Evolutionary conservation across 192 early-diverging fungal species (phyloP), one percentile per base, ranked within the genome.

Genomic region (Obelidium mucronatum): DNA sequence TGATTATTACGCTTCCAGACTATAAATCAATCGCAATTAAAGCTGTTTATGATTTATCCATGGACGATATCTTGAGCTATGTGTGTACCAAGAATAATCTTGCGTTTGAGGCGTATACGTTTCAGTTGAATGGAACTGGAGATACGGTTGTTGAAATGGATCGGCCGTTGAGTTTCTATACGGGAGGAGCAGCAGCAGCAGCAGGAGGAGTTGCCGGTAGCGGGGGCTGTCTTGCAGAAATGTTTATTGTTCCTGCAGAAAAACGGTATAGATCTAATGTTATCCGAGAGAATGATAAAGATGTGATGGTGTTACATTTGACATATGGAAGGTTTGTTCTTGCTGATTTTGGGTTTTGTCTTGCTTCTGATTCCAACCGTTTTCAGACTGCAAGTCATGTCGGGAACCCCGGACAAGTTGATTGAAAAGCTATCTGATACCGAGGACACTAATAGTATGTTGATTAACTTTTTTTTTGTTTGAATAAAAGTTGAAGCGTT

Each of bases 201-300:
- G n/a, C n/a, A n/a, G n/a, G n/a, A n/a, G n/a, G n/a, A n/a, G 48
- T 51, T 22, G 22, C 48, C 48, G 22, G 22, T 8, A 22, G 22
- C 8, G 48, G 48, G 48, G n/a, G n/a, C n/a, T n/a, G n/a, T n/a
- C 35, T 76, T 2, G 37, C 22, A 17, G 83, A 82, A n/a, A 60
- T 85, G 36, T 66, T 79, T 24, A 59, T 88, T 22, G 83, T 86
- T 0, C 62, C 72, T 33, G 82, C 84, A 67, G 85, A 74, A 31
- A 90, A 90, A 69, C 42, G 34, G 19, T 90, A 89, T 73, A 79
- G 80, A 34, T 82, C 83, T 2, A 82, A 84, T 36, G 62, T 77
- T 22, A 74, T 87, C 59, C 82, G 44, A 19, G 82, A 89, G 61
- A 76, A 80, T 30, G 88, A 75, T 0, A 40, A 75, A 51, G 87